Base-by-base conservation (phyloP, 495 filamentous ascomycete species). In the Aspergillus sclerotioniger region DNA sequence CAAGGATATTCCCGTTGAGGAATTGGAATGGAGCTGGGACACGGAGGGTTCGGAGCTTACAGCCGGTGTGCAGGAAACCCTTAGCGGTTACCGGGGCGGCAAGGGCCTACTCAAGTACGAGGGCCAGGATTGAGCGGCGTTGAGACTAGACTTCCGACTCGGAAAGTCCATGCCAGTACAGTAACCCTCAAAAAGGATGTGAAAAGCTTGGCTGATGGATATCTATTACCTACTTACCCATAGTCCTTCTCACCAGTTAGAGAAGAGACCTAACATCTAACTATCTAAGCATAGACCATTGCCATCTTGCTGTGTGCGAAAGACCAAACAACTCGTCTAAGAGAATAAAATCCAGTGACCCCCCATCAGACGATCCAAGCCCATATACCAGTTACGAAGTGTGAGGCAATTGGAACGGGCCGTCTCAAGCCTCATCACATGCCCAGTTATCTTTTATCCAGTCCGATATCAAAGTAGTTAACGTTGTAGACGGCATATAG, bases 91-190 rank as follows among this genome's bases (percentile, higher is more conserved):
- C 67, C 81, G 89, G 58, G 78, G 81, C 62, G 94, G 92, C 13
- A 98, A 98, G 79, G 90, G 92, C 8, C 76, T 98, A 12, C 93
- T 98, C 71, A 82, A 91, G 10, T 98, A 92, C 69, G 81, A 80
- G 51, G 76, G 72, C 6, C 71, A 71, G 19, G 74, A 79, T 57
- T 73, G 64, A 41, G n/a, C 13, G 13, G 9, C 3, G 33, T 13
- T 35, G 33, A 9, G 33, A 35, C 33, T 35, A 35, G 33, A 9
- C 33, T 10, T 35, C 33, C 33, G 13, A 15, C 5, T 41, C 37
- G n/a, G n/a, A 6, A 41, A 41, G n/a, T 41, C n/a, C 6, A n/a
- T 1, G n/a, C 1, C n/a, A n/a, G 37, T 41, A 41, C 8, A 41
- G 37, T 41, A n/a, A 41, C 37, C 12, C 13, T 15, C 33, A 37